Conservation (phyloP, 2,329 filamentous ascomycete species). For the Neocucurbitaria cava region DNA sequence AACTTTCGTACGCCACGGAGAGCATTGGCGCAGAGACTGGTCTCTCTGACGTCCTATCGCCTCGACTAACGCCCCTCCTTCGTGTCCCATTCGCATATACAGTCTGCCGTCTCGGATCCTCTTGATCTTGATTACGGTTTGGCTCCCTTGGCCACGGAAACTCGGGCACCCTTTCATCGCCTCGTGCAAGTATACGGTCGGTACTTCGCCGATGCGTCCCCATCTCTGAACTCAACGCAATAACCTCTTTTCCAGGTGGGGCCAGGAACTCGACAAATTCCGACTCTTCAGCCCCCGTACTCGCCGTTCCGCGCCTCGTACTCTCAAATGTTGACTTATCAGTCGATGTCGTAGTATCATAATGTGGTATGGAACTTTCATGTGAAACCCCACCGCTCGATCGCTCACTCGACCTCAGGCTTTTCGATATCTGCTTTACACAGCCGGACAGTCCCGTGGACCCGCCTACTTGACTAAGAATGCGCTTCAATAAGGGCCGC, state of each 20-base stretch:
- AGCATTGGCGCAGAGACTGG: not conserved
- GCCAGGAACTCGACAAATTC: conserved; percentile 3
- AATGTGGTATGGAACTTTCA: not conserved
- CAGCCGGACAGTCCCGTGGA: conserved; percentile 1
- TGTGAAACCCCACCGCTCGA: not conserved
- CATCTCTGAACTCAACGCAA: not conserved
- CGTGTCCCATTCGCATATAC: conserved; percentile 4
- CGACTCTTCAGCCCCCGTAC: not conserved
- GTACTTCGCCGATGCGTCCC: not conserved
- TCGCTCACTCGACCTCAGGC: not conserved
- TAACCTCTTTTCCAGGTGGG: conserved; percentile 4
- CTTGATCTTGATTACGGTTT: not conserved
- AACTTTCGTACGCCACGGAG: not conserved
- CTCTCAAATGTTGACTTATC: not conserved
- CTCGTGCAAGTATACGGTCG: not conserved
- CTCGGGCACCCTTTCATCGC: not conserved
- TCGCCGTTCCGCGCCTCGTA: not conserved
- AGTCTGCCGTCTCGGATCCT: conserved; percentile 1
- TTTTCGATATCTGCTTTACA: conserved; percentile 7
- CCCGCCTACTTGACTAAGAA: conserved; percentile 1
- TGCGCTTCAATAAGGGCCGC: conserved; percentile 54
- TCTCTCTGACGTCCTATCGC: not conserved
- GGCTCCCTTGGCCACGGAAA: conserved; percentile 4
- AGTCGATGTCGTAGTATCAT: not conserved
- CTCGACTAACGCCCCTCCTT: not conserved